These are phyloP conservation scores for Penicillium sp. DNA, from an alignment of 2,329 filamentous ascomycete genomes.

Conservation along the genomic window DNA sequence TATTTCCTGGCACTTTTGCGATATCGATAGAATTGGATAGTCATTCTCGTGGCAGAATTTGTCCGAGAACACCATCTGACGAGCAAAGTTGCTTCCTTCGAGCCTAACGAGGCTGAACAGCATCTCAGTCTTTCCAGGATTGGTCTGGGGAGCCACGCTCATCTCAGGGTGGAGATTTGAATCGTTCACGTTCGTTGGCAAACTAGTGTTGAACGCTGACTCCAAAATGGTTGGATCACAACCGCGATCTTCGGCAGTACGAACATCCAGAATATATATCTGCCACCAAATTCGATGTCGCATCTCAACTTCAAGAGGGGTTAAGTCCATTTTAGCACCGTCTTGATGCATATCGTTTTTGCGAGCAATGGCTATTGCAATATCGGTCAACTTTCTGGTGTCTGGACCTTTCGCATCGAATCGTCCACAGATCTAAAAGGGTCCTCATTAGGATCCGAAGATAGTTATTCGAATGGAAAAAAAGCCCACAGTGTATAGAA, in stretches of 20 bases:
- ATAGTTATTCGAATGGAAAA: background rate
- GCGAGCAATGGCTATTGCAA: slow-evolving; percentile 13
- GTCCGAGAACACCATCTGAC: slow-evolving; percentile 22
- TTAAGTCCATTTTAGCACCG: background rate
- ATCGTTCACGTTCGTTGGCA: slow-evolving; percentile 18
- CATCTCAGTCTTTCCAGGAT: slow-evolving; percentile 24
- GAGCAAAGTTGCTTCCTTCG: slow-evolving; percentile 14
- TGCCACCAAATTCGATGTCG: slow-evolving; percentile 26
- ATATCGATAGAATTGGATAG: slow-evolving; percentile 11
- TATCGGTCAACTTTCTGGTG: slow-evolving; percentile 6
- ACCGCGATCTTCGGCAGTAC: slow-evolving; percentile 14
- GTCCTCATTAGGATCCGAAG: background rate
- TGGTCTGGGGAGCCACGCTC: slow-evolving; percentile 1
- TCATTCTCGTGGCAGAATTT: slow-evolving; percentile 19
- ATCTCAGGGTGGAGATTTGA: slow-evolving; percentile 13
- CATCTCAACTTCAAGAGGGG: slow-evolving; percentile 19
- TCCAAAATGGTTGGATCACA: slow-evolving; percentile 13
- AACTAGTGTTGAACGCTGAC: slow-evolving; percentile 9
- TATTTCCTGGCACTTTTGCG: slow-evolving; percentile 19
- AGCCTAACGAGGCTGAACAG: slow-evolving; percentile 20
- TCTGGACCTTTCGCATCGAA: slow-evolving; percentile 15
- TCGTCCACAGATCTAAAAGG: slow-evolving; percentile 19
- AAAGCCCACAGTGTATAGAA: slow-evolving; percentile 21
- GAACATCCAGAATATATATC: slow-evolving; percentile 20
- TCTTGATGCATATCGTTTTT: slow-evolving; percentile 17